phyloP scores from a whole-genome alignment of 768 basidiomycete species.

The Cubamyces lactineus region DNA sequence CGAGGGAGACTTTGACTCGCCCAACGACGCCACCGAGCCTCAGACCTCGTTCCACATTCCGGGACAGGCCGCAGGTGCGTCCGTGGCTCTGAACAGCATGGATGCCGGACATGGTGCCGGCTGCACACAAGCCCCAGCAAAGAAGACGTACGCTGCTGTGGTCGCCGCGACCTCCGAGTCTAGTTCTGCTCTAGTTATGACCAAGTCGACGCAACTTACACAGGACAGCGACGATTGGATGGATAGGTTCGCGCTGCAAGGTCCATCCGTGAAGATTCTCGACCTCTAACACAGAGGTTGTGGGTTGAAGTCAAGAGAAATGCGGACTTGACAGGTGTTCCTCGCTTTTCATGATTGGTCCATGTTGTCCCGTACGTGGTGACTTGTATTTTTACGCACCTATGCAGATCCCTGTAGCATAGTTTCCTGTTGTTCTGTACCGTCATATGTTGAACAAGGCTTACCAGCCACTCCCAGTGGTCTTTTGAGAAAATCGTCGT shows the following conservation, averaged over 20 bases:
- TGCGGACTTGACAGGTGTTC: no score
- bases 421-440: not conserved
- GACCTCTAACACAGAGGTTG: not conserved
- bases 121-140: not conserved
- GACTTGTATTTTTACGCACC: not conserved
- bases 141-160: conserved; percentile 9
- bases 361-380: not conserved
- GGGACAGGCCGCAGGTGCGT: not conserved
- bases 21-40: not conserved
- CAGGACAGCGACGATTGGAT: not conserved
- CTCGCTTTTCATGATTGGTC: no score
- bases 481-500: no score
- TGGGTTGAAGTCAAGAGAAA: no score
- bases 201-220: not conserved
- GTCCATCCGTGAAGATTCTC: not conserved
- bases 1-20: not conserved
- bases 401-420: not conserved
- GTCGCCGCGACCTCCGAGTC: conserved; percentile 1
- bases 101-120: not conserved
- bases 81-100: not conserved
- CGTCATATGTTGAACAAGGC: not conserved
- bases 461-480: not conserved
- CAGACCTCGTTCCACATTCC: not conserved
- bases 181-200: not conserved
- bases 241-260: not conserved